phyloP scores from a whole-genome alignment of 306 rosid genomes.

The Begonia peltatifolia region DNA sequence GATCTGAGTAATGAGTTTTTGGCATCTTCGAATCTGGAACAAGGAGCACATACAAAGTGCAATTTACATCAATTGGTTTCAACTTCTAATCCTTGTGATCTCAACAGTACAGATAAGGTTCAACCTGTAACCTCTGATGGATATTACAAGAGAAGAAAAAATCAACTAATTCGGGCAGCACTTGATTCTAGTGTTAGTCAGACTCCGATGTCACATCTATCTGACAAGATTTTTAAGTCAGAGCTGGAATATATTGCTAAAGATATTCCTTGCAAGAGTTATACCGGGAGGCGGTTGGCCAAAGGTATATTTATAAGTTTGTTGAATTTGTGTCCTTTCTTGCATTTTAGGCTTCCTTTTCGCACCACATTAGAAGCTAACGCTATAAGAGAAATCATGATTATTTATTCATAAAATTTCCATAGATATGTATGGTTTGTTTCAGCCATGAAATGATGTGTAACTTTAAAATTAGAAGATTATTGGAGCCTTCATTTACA shows the following conservation, averaged over 20 bases:
- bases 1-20: constrained; percentile 27
- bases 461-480: not conserved
- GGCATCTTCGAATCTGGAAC: constrained; percentile 31
- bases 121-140: constrained; percentile 46
- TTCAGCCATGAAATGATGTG: not conserved
- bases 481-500: constrained; percentile 21
- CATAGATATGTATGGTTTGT: not conserved
- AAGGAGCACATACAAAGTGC: constrained; percentile 57
- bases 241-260: constrained; percentile 26
- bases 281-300: constrained; percentile 34
- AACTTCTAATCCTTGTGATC: constrained; percentile 43
- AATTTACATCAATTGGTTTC: constrained; percentile 87
- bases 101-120: constrained; percentile 28
- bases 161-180: constrained; percentile 68
- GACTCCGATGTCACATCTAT: constrained; percentile 14
- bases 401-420: too few relatives aligned
- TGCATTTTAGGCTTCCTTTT: too few relatives aligned
- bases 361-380: too few relatives aligned
- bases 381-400: too few relatives aligned
- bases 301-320: constrained; percentile 42
- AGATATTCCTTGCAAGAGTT: constrained; percentile 37
- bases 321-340: too few relatives aligned
- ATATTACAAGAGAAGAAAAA: constrained; percentile 76
- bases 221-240: constrained; percentile 25
- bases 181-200: constrained; percentile 35